Percentiles rank a stretch among this genome's conserved stretches.
Conservation (phyloP, 129 eudicot genomes). For the Rutidosis leptorrhynchoides region DNA sequence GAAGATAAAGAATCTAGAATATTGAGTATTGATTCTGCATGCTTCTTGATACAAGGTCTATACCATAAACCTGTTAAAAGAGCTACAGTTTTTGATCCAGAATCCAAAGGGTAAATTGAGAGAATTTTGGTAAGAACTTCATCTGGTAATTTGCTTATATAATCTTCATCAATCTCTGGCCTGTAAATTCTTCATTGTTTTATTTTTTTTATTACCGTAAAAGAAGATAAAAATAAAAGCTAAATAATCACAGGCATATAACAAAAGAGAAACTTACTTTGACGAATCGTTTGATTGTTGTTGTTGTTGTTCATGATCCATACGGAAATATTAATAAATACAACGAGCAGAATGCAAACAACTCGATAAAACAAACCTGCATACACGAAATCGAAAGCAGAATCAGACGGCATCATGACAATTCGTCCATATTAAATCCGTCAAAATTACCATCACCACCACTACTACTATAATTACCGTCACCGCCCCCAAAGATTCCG, state of each 20-base stretch:
- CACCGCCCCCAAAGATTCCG: too few species aligned
- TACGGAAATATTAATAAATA: too few species aligned
- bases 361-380: too few species aligned
- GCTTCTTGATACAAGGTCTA: conserved; percentile 10
- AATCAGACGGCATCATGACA: too few species aligned
- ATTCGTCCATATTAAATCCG: too few species aligned
- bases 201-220: background rate
- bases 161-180: conserved; percentile 14
- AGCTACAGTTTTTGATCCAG: conserved; percentile 33
- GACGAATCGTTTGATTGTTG: conserved; percentile 14
- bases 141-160: conserved; percentile 28
- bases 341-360: too few species aligned
- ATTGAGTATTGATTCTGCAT: conserved; percentile 18
- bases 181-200: conserved; percentile 16
- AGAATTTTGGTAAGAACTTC: conserved; percentile 23
- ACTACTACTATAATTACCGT: too few species aligned
- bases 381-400: too few species aligned
- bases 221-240: background rate
- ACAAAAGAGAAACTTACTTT: conserved; percentile 9
- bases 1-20: conserved; percentile 20
- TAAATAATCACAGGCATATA: conserved; percentile 4
- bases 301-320: background rate
- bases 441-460: too few species aligned
- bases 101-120: conserved; percentile 29
- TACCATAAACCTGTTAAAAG: conserved; percentile 18